These are phyloP conservation scores for Irpex sp. DNA, from an alignment of 1,284 basidiomycete genomes.

Conservation along the genomic window DNA sequence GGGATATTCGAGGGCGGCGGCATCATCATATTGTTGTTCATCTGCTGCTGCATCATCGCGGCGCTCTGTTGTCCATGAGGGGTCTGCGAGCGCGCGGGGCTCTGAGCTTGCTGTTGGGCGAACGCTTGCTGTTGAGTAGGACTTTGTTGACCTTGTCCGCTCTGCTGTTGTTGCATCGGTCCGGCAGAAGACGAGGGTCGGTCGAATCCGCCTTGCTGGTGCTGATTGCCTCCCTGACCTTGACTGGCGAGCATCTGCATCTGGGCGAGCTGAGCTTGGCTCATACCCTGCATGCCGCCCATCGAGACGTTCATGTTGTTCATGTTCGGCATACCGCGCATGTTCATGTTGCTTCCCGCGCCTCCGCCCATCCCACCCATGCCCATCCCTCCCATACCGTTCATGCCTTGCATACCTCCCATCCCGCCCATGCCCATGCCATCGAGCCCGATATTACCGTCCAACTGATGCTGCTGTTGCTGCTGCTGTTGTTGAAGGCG, in stretches of 20 bases:
- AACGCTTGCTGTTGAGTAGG: constrained; percentile 8
- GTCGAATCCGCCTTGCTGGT: constrained; percentile 1
- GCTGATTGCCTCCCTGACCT: neutral
- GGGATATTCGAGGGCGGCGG: constrained; percentile 23
- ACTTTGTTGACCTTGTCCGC: constrained; percentile 7
- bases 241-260: constrained; percentile 10
- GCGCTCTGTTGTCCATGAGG: constrained; percentile 13
- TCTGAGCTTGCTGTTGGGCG: constrained; percentile 3
- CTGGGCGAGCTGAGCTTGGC: constrained; percentile 16
- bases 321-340: constrained; percentile 1
- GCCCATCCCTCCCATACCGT: constrained; percentile 1
- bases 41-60: constrained; percentile 13
- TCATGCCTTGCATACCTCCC: constrained; percentile 5
- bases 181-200: constrained; percentile 1
- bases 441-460: neutral
- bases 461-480: neutral
- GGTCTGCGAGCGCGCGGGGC: constrained; percentile 12
- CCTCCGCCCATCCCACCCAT: constrained; percentile 7
- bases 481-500: neutral
- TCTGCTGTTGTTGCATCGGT: neutral
- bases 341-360: constrained; percentile 10
- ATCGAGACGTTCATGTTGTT: constrained; percentile 3
- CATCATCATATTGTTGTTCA: constrained; percentile 19
- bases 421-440: neutral
- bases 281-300: constrained; percentile 12